A percentile compares a stretch with the other conserved stretches of the same genome.
phyloP scores from a whole-genome alignment of 164 flowering plant species.

The Amborella trichopoda region DNA sequence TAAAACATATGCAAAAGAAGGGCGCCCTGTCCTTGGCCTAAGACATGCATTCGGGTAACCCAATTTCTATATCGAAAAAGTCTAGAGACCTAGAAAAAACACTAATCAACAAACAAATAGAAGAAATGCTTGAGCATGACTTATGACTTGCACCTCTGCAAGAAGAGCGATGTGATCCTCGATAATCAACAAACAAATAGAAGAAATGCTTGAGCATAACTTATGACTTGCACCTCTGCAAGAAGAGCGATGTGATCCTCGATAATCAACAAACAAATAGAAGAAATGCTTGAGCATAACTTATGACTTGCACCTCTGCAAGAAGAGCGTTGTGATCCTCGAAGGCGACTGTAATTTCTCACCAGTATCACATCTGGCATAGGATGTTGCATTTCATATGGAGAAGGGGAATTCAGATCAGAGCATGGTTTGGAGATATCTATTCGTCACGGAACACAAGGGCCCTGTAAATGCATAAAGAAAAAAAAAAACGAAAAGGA shows the following conservation, averaged over 20 bases:
- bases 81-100: too few relatives aligned
- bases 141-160: not conserved
- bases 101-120: not conserved
- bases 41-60: too few relatives aligned
- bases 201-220: not conserved
- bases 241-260: not conserved
- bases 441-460: constrained; percentile 29
- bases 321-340: not conserved
- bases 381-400: constrained; percentile 16
- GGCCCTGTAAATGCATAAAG: constrained; percentile 22
- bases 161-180: not conserved
- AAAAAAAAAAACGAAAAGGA: not conserved
- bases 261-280: not conserved
- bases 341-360: constrained; percentile 43
- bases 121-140: not conserved
- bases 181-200: not conserved
- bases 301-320: not conserved
- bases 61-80: too few relatives aligned
- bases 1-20: too few relatives aligned
- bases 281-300: not conserved
- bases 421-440: constrained; percentile 27
- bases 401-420: constrained; percentile 31
- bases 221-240: not conserved
- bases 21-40: too few relatives aligned
- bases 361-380: constrained; percentile 30